Percentiles rank a stretch among this genome's conserved stretches.
Conservation (phyloP, 805 yeast species). For the Cyberlindnera euphorbiiphila region DNA sequence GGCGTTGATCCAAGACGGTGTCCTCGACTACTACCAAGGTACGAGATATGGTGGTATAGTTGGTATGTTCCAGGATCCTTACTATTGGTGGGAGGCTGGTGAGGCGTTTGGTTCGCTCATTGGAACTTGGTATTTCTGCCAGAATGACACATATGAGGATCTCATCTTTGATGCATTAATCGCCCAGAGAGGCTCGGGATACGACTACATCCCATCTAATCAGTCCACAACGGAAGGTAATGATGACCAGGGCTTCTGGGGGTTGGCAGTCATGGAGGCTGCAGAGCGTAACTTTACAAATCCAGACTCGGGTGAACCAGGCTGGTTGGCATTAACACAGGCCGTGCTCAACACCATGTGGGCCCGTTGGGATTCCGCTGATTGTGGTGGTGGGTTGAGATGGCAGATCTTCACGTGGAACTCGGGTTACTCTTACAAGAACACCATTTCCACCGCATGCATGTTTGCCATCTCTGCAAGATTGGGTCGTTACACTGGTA, state of each 20-base stretch:
- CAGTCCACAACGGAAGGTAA: constrained; percentile 69
- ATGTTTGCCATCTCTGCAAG: constrained; percentile 61
- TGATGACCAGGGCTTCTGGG: constrained; percentile 78
- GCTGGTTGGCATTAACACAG: constrained; percentile 59
- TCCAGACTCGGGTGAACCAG: constrained; percentile 41
- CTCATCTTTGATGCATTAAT: constrained; percentile 54
- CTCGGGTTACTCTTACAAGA: constrained; percentile 64
- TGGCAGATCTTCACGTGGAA: constrained; percentile 75
- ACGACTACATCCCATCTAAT: constrained; percentile 58
- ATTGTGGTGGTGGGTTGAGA: constrained; percentile 64
- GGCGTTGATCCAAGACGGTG: constrained; percentile 53
- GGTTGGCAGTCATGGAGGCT: constrained; percentile 60
- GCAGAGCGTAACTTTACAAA: constrained; percentile 59
- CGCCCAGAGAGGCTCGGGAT: constrained; percentile 42
- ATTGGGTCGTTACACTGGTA: constrained; percentile 56
- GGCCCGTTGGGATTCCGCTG: constrained; percentile 52
- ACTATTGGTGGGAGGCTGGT: constrained; percentile 94
- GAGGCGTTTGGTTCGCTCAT: constrained; percentile 69
- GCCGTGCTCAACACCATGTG: constrained; percentile 62
- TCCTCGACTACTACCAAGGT: constrained; percentile 71
- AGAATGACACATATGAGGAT: constrained; percentile 61
- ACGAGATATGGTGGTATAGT: constrained; percentile 57
- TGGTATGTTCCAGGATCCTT: constrained; percentile 70
- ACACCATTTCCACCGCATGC: constrained; percentile 60
- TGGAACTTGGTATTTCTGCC: constrained; percentile 69